phyloP scores from a whole-genome alignment of 2,329 filamentous ascomycete species.

The Penicillium sp. region DNA sequence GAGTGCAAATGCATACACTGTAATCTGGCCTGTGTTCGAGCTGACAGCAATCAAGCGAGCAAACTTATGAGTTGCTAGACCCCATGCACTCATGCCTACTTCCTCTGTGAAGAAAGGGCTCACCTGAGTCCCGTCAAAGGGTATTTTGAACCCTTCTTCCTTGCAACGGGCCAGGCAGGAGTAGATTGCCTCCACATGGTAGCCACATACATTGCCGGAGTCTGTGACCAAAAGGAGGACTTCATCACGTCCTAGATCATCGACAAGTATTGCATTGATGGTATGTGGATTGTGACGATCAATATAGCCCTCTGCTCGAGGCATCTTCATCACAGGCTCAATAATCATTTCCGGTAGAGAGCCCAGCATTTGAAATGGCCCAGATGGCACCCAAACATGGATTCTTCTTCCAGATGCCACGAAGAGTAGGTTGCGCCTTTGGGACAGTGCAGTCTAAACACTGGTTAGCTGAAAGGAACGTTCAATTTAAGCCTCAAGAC shows the following conservation, averaged over 20 bases:
- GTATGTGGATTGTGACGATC: constrained; percentile 55
- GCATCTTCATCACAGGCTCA: constrained; percentile 41
- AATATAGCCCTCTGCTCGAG: constrained; percentile 52
- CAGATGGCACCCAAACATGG: constrained; percentile 46
- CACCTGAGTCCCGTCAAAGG: constrained; percentile 35
- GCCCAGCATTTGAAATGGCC: constrained; percentile 41
- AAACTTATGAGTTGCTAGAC: constrained; percentile 73
- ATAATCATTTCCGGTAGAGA: constrained; percentile 42
- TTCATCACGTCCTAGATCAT: constrained; percentile 67
- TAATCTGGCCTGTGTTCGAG: constrained; percentile 65
- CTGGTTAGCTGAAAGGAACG: constrained; percentile 1
- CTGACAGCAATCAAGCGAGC: constrained; percentile 85
- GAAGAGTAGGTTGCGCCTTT: constrained; percentile 48
- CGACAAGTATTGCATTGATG: constrained; percentile 68
- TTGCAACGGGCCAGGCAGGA: constrained; percentile 43
- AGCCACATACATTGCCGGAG: constrained; percentile 72
- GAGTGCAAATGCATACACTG: constrained; percentile 60
- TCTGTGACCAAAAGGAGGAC: constrained; percentile 67
- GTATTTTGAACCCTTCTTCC: constrained; percentile 18
- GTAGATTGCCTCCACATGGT: constrained; percentile 58
- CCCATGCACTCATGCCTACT: constrained; percentile 81
- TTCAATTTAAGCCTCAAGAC: background rate
- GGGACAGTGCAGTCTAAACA: constrained; percentile 44
- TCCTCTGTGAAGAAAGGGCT: constrained; percentile 69
- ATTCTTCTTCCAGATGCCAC: constrained; percentile 42